A percentile compares a stretch with the other conserved stretches of the same genome.
These are phyloP conservation scores for Ettlia oleoabundans DNA, from an alignment of 139 green algal species.

Conservation along the genomic window DNA sequence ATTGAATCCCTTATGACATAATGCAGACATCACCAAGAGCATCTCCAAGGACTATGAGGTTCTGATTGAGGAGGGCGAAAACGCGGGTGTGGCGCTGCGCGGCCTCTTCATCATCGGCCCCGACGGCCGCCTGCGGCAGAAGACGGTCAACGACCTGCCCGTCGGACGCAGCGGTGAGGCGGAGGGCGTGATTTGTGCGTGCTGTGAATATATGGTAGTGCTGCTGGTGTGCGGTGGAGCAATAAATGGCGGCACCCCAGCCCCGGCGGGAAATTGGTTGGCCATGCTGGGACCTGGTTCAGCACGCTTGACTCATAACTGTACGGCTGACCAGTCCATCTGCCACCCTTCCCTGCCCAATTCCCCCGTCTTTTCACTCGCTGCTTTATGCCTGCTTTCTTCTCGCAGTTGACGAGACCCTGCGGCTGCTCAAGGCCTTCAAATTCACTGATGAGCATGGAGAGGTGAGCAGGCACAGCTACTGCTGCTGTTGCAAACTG, in stretches of 20 bases:
- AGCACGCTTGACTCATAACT: no score
- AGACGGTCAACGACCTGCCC: slow-evolving; percentile 60
- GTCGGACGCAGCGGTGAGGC: slow-evolving; percentile 49
- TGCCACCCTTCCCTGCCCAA: no score
- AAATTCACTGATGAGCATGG: slow-evolving; percentile 84
- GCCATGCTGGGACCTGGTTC: no score
- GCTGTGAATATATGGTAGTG: no score
- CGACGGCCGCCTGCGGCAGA: slow-evolving; percentile 49
- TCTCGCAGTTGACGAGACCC: slow-evolving; percentile 54
- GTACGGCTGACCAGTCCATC: no score
- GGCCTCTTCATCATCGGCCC: slow-evolving; percentile 65
- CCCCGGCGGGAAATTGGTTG: no score
- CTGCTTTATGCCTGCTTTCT: not conserved
- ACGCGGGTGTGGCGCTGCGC: slow-evolving; percentile 47
- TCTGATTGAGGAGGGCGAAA: slow-evolving; percentile 46
- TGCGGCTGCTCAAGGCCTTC: slow-evolving; percentile 62
- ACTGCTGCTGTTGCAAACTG: no score
- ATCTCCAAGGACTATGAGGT: slow-evolving; percentile 63
- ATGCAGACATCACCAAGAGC: slow-evolving; percentile 61
- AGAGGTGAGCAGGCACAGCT: slow-evolving; percentile 42
- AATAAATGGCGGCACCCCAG: no score
- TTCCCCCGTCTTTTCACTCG: no score
- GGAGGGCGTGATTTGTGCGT: not conserved
- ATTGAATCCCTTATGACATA: no score
- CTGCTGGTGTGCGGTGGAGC: no score